Base-by-base conservation (phyloP, 2,329 filamentous ascomycete species). In the Penicillium decumbens region DNA sequence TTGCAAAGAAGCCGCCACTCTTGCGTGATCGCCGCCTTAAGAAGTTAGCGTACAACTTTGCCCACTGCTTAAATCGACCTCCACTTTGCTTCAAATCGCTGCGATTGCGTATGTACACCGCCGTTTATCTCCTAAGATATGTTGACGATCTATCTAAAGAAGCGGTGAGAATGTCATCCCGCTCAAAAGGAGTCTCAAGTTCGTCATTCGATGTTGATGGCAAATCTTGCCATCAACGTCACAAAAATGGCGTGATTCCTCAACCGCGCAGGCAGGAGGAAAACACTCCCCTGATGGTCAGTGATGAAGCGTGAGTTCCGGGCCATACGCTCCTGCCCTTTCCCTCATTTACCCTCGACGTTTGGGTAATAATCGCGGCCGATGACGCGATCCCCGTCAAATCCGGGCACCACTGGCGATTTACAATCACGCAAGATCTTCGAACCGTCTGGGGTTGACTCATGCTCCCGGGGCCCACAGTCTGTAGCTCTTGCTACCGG, bases 321-420 rank as follows among this genome's bases (percentile, higher is more conserved):
- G 28, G 24, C 39, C 28, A 39, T 18, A 23, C 15, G 18, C 15
- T 37, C 12, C 29, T 29, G 29, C 38, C 10, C 10, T 6, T 18
- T 18, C 13, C 20, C 7, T 27, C 3, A 29, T 12, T 41, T 49
- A 13, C 35, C 27, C 35, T 48, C 20, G 32, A 24, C 18, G 2
- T 35, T 60, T 55, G 53, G 57, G 58, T 64, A 57, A 66, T 66
- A 56, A 50, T 50, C 51, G 45, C 45, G 45, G 44, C 47, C 49
- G 57, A 67, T 67, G 61, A 64, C 63, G 64, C 64, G 53, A 67
- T 67, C 44, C 45, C 56, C 53, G 52, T 53, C 41, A 42, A 43
- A 46, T 53, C 56, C 51, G 49, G 48, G 45, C 20, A 41, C 24
- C 18, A 41, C 27, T 35, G 29, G 25, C 23, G 23, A 40, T 12